Base-by-base conservation (phyloP, 202 grass and related monocot species). In the Musa balbisiana region DNA sequence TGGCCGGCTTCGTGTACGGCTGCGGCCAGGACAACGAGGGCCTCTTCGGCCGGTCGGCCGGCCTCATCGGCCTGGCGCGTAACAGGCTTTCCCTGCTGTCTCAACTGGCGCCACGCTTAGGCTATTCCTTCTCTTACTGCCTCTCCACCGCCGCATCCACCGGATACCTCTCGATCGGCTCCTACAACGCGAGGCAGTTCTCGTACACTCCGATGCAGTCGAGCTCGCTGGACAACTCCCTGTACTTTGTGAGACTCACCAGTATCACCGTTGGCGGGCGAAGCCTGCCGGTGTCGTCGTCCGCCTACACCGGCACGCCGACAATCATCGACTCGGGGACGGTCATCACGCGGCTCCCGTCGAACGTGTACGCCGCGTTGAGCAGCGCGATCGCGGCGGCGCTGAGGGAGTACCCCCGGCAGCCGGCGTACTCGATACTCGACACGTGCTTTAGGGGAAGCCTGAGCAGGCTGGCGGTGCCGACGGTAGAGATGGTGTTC, bases 11-110 rank as follows among this genome's bases (percentile, higher is more conserved):
- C 76, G 78, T 77, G 24, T 84, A 79, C 17, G 82, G 82, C 49
- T 84, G 82, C 62, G 82, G 76, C 22, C 76, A 84, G 78, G 82
- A 79, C 69, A 84, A 79, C 25, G 82, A 79, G 52, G 75, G 76
- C 25, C 82, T 78, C 69, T 79, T 79, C 23, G 75, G 76, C 9
- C 63, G 78, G 20, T 84, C 82, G 1, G 76, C 75, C 11, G 82
- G 82, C 63, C 66, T 79, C 23, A 79, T 84, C 26, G 76, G 82
- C 50, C 82, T 84, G 26, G 82, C 76, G 64, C 75, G 69, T 53
- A 79, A 79, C 59, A 73, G 66, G 53, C 76, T 84, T 15, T 84
- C 82, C 5, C 59, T 84, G 52, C 76, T 78, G 25, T 83, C 66
- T 51, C 81, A 83, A 43, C 29, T 83, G 8, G 63, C 74, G 10